Evolutionary conservation across 768 basidiomycete species (phyloP).

Genomic region (Leccinum subgranulosum): DNA sequence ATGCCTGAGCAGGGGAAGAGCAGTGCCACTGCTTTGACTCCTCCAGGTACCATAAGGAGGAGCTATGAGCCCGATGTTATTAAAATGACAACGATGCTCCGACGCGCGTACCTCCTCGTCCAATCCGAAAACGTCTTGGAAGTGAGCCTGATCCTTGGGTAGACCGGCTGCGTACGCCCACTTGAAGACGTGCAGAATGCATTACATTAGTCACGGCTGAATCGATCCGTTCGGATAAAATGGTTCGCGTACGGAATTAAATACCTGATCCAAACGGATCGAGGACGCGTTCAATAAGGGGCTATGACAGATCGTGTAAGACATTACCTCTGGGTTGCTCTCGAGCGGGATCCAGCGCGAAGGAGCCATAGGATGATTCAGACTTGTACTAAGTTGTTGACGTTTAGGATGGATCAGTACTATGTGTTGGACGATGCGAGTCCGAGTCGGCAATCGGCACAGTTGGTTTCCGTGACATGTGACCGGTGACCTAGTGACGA

Average conservation of each 20-base stretch:
- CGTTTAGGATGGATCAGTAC: neutral
- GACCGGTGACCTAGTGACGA: neutral
- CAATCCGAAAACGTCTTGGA: constrained; percentile 71
- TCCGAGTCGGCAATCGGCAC: neutral
- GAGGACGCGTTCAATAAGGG: constrained; percentile 3
- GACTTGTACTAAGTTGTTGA: neutral
- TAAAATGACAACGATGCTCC: neutral
- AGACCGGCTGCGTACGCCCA: constrained; percentile 74
- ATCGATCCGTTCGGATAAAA: neutral
- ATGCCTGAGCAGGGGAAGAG: constrained; percentile 72
- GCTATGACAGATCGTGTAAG: neutral
- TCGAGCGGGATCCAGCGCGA: constrained; percentile 77
- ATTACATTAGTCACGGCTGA: neutral
- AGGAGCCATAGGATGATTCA: constrained; percentile 15
- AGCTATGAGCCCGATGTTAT: constrained; percentile 42
- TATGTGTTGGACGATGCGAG: neutral
- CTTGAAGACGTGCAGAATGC: constrained; percentile 28
- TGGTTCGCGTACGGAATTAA: constrained; percentile 26
- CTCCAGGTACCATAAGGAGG: constrained; percentile 63
- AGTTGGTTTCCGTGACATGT: neutral
- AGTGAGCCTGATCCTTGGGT: constrained; percentile 44
- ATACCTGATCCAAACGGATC: constrained; percentile 21
- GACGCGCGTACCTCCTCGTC: constrained; percentile 53
- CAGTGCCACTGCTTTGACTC: constrained; percentile 80
- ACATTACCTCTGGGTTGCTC: constrained; percentile 58